These are phyloP conservation scores for Talaromyces piceae DNA, from an alignment of 2,329 filamentous ascomycete species.

Conservation along the genomic window DNA sequence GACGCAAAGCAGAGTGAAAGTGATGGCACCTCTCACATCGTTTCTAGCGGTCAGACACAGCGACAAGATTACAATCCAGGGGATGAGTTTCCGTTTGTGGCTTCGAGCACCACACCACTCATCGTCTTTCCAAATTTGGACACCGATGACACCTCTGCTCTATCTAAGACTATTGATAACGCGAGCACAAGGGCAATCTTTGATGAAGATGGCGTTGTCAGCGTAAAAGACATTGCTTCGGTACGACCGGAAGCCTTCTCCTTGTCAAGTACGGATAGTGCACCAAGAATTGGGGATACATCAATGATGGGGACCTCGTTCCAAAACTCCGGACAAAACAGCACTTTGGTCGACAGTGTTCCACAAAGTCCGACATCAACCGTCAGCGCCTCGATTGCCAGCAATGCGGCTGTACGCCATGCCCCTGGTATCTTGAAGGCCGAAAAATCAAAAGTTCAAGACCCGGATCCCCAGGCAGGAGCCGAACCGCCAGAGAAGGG, in stretches of 20 bases:
- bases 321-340: not conserved
- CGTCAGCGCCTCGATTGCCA: constrained; percentile 1
- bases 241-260: not conserved
- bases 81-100: not conserved
- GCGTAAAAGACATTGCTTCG: constrained; percentile 2
- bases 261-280: not conserved
- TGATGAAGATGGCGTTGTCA: constrained; percentile 22
- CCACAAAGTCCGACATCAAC: not conserved
- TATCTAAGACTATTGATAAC: constrained; percentile 12
- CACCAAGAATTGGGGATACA: not conserved
- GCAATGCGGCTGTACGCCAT: not conserved
- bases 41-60: not conserved
- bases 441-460: not conserved
- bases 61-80: not conserved
- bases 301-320: not conserved
- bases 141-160: not conserved
- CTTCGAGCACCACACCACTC: not conserved
- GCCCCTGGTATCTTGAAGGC: constrained; percentile 1
- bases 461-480: not conserved
- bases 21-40: not conserved
- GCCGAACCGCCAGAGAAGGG: not conserved
- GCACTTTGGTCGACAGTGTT: not conserved
- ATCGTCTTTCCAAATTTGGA: constrained; percentile 3
- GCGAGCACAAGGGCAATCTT: constrained; percentile 23
- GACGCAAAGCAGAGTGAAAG: constrained; percentile 5